Percentiles rank a stretch among this genome's conserved stretches.
Conservation (phyloP, 345 rosid species). For the Lepidium sativum region DNA sequence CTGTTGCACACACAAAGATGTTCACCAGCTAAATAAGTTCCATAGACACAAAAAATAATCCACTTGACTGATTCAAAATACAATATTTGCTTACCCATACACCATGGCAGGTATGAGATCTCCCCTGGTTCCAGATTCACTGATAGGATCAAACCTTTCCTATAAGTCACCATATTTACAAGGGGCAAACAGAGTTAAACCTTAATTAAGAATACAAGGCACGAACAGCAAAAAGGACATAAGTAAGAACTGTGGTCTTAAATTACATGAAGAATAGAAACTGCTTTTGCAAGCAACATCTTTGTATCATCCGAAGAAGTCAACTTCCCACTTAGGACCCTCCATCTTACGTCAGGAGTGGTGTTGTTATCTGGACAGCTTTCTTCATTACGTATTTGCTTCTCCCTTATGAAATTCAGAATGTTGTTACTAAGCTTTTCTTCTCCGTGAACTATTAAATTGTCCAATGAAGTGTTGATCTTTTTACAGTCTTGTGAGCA, state of each 20-base stretch:
- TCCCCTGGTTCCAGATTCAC: constrained; percentile 43
- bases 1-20: constrained; percentile 31
- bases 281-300: constrained; percentile 51
- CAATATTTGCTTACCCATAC: constrained; percentile 49
- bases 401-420: constrained; percentile 41
- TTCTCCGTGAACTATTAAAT: constrained; percentile 50
- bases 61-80: neutral
- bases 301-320: constrained; percentile 43
- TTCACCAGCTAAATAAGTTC: neutral
- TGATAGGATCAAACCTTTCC: constrained; percentile 90
- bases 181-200: constrained; percentile 8
- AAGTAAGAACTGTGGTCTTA: neutral
- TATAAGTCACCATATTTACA: constrained; percentile 19
- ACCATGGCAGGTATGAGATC: constrained; percentile 89
- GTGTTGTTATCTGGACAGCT: constrained; percentile 25
- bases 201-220: neutral
- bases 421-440: constrained; percentile 58
- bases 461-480: constrained; percentile 47
- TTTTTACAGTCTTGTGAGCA: constrained; percentile 54
- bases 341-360: constrained; percentile 70
- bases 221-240: neutral
- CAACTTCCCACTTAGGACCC: constrained; percentile 58
- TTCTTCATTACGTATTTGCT: constrained; percentile 26
- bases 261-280: constrained; percentile 72
- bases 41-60: neutral